Evolutionary conservation across 345 rosid genomes (phyloP).

Genomic region (Gossypium ekmanianum): DNA sequence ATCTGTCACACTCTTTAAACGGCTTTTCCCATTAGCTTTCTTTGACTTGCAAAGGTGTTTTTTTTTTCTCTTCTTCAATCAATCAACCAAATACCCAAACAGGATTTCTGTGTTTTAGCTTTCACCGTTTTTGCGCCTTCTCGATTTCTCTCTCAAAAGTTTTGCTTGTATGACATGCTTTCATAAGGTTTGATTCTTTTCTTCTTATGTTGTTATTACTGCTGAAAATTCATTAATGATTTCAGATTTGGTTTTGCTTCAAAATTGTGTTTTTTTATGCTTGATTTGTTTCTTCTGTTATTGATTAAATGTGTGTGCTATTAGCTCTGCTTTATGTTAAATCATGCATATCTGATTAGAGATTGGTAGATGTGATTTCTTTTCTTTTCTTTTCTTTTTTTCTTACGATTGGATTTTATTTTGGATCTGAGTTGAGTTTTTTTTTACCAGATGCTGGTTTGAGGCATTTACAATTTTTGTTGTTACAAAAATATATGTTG

Average conservation of each 20-base stretch:
- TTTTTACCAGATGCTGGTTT: background rate
- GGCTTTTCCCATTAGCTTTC: conserved; percentile 22
- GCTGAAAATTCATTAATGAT: background rate
- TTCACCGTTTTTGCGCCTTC: background rate
- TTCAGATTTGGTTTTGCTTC: background rate
- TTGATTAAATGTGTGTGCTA: background rate
- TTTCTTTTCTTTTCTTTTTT: background rate
- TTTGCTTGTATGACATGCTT: conserved; percentile 10
- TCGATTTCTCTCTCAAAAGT: background rate
- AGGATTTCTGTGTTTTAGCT: conserved; percentile 1
- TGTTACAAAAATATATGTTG: conserved; percentile 6
- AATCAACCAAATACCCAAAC: background rate
- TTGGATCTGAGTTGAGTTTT: conserved; percentile 14
- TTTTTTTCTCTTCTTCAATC: background rate
- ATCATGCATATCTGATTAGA: background rate
- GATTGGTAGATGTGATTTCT: background rate
- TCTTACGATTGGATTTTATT: background rate
- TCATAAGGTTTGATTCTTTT: conserved; percentile 11
- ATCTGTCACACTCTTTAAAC: conserved; percentile 1
- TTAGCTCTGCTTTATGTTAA: background rate
- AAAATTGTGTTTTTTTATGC: background rate
- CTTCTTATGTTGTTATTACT: background rate
- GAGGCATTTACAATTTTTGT: background rate
- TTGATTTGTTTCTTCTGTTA: background rate
- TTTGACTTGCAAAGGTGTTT: conserved; percentile 30